Base-by-base conservation (phyloP, 371 early-diverging fungal genomes). In the Fennellomyces sp. region DNA sequence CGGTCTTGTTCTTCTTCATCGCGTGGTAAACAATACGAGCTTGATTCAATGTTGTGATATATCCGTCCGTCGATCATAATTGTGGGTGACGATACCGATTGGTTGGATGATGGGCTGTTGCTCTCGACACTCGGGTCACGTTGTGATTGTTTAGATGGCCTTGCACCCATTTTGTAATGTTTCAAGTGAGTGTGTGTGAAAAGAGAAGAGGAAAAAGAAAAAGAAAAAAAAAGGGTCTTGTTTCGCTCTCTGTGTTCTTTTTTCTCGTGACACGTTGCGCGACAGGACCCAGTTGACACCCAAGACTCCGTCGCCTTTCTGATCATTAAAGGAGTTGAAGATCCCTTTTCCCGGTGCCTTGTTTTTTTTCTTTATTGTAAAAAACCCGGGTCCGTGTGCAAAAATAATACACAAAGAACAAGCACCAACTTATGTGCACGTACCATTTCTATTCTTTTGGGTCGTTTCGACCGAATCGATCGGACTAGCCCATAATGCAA, bases 1-100 rank as follows among this genome's bases (percentile, higher is more conserved):
- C 81, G 70, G 52, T 81, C 78, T 63, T 76, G 76, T 58, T 81
- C 81, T 39, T 67, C 29, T 63, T 78, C 78, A 60, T 81, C 81
- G 36, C 72, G 70, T 38, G 81, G 81, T 53, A 81, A 55, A 54
- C 65, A 68, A 56, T 76, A 81, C 4, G 69, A 56, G 19, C 66
- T 65, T 12, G 57, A 54, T 23, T 70, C 71, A 29, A 70, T 63
- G 49, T 66, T 58, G 45, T 78, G 75, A 48, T 74, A 81, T 57
- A 66, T 58, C 56, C 81, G 63, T 21, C 81, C 81, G 35, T 75
- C 69, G 30, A 81, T 66, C 2, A 56, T 60, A 12, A 76, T 42
- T 31, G 71, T 66, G 15, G 63, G 67, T 11, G 60, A 48, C 12
- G 60, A 41, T 25, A 53, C 50, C 13, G 60, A 55, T 33, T 65